These are phyloP conservation scores for Trypanosoma platydactyli DNA, from an alignment of 208 protist genomes.

Conservation along the genomic window DNA sequence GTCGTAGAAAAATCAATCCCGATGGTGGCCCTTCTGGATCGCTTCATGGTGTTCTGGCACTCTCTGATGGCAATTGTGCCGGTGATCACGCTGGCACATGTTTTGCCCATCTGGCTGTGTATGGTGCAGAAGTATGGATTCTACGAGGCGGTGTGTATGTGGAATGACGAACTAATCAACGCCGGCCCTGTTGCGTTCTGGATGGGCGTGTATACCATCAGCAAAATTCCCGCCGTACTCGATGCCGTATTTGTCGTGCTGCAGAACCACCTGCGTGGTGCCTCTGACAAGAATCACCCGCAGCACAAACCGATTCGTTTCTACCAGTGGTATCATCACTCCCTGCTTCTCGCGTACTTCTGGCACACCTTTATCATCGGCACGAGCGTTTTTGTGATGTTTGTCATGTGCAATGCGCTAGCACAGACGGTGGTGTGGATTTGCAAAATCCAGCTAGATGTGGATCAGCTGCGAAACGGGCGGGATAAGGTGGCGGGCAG, in stretches of 20 bases:
- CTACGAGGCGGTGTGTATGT: slow-evolving; percentile 39
- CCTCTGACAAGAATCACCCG: slow-evolving; percentile 8
- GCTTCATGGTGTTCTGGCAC: background rate
- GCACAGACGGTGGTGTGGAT: slow-evolving; percentile 14
- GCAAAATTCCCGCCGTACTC: slow-evolving; percentile 69
- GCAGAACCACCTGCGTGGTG: slow-evolving; percentile 37
- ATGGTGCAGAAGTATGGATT: slow-evolving; percentile 21
- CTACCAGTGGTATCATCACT: slow-evolving; percentile 40
- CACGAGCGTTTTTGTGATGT: slow-evolving; percentile 35
- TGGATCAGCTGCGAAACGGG: background rate
- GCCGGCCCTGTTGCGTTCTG: slow-evolving; percentile 52
- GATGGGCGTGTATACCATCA: slow-evolving; percentile 50
- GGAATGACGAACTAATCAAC: slow-evolving; percentile 37
- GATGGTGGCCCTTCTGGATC: background rate
- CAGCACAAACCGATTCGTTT: slow-evolving; percentile 13
- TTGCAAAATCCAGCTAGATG: background rate
- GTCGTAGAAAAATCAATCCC: background rate
- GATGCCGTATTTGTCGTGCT: slow-evolving; percentile 81
- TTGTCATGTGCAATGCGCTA: slow-evolving; percentile 18
- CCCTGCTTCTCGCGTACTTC: slow-evolving; percentile 38
- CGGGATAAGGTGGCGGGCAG: no score
- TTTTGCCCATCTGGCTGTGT: slow-evolving; percentile 35
- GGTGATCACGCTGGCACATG: background rate
- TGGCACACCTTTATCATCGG: slow-evolving; percentile 59
- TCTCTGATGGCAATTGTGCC: background rate